Evolutionary conservation across 805 yeast species (phyloP), one percentile per base, ranked within the genome.

Genomic region (Hanseniaspora hatyaiensis): DNA sequence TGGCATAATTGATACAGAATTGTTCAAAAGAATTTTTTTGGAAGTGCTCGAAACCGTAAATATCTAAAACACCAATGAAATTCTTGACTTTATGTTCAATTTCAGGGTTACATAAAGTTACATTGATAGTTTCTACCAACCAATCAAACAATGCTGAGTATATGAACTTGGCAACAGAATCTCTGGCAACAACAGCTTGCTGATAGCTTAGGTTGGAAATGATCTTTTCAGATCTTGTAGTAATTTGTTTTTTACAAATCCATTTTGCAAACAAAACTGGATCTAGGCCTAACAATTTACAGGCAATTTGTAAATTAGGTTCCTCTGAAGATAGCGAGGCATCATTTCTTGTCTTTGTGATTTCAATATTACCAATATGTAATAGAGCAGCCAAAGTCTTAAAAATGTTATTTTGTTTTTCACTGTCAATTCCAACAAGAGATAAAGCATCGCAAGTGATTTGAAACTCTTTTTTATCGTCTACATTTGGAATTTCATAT

Each of bases 31-130:
- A 87, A 66, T 89, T 89, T 58, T 76, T 79, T 55, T 85, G 88
- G 62, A 89, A 89, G 65, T 89, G 96, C 65, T 89, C 98, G 63
- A 89, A 89, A 20, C 98, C 98, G 60, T 89, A 89, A 57, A 89
- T 89, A 80, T 89, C 98, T 57, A 89, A 73, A 26, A 89, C 97
- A 63, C 98, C 98, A 58, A 89, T 89, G 57, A 89, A 92, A 1
- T 85, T 74, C 39, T 72, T 66, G 47, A 80, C 72, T 31, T 77
- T 65, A 20, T 69, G 67, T 34, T 70, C 73, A 30, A 85, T 75
- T 38, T 76, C 81, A 18, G 80, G 78, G 2, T 89, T 79, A 59
- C 92, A 83, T 58, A 89, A 73, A 59, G 86, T 94, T 19, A 73
- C 63, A 63, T 89, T 89, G 53, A 87, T 83, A 55, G 78, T 79